Evolutionary conservation across 2,329 filamentous ascomycete genomes (phyloP).

Genomic region (Ilyonectria sp.): DNA sequence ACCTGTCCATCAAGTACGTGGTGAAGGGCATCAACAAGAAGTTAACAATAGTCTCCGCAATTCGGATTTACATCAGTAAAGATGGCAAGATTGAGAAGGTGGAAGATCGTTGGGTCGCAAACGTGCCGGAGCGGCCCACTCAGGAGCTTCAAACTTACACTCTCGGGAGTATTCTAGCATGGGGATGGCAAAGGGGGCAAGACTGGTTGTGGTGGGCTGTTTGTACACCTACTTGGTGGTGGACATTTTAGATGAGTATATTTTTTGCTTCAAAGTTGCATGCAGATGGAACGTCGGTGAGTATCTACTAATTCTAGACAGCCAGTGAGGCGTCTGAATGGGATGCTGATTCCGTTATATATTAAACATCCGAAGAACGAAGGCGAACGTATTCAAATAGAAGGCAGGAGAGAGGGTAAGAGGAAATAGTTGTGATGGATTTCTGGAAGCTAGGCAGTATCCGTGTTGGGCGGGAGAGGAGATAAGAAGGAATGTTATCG

Average conservation of each 20-base stretch:
- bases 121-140: conserved; percentile 3
- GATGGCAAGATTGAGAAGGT: conserved; percentile 7
- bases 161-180: conserved; percentile 1
- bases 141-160: not conserved
- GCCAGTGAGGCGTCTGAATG: not conserved
- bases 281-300: not conserved
- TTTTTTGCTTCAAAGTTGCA: not conserved
- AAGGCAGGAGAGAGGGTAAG: not conserved
- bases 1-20: conserved; percentile 10
- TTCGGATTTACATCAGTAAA: conserved; percentile 11
- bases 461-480: not conserved
- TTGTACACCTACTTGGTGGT: conserved; percentile 11
- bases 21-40: conserved; percentile 7
- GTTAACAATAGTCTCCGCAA: conserved; percentile 5
- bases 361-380: not conserved
- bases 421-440: not conserved
- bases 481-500: not conserved
- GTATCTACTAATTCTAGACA: not conserved
- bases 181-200: conserved; percentile 1
- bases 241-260: conserved; percentile 8
- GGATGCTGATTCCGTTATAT: not conserved
- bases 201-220: conserved; percentile 8
- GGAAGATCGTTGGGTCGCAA: conserved; percentile 11
- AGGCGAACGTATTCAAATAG: not conserved
- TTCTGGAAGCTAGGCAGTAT: not conserved